phyloP scores from a whole-genome alignment of 305 asterid genomes.

The Fraxinus xanthoxyloides region DNA sequence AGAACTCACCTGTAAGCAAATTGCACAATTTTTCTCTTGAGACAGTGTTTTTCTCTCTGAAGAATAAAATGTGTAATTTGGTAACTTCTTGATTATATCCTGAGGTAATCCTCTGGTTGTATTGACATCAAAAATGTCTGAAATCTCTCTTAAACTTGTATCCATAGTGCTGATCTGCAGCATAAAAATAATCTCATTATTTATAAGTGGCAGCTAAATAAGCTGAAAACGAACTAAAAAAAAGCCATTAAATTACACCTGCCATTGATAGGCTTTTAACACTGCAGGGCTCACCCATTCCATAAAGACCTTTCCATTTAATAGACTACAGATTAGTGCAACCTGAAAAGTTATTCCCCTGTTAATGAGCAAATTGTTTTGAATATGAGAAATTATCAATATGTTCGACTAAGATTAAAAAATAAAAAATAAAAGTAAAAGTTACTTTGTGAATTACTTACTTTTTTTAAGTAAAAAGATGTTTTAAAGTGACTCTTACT shows the following conservation, averaged over 20 bases:
- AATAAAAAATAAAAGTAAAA: not conserved
- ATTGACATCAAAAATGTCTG: conserved; percentile 74
- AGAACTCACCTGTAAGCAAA: conserved; percentile 69
- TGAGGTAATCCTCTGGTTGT: conserved; percentile 50
- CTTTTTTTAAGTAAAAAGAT: not conserved
- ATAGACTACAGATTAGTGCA: conserved; percentile 74
- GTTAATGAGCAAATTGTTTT: not conserved
- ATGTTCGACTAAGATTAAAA: not conserved
- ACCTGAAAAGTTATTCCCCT: conserved; percentile 45
- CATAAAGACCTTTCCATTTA: conserved; percentile 88
- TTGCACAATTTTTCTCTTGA: conserved; percentile 53
- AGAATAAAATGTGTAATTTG: conserved; percentile 37
- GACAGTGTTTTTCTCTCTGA: conserved; percentile 14
- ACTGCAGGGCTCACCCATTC: conserved; percentile 97
- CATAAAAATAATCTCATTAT: not conserved
- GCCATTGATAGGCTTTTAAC: conserved; percentile 93
- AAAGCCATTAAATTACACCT: conserved; percentile 37
- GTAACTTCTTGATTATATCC: conserved; percentile 51
- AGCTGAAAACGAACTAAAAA: not conserved
- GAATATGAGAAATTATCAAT: not conserved
- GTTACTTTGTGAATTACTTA: not conserved
- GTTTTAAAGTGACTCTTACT: not conserved
- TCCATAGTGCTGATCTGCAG: conserved; percentile 69
- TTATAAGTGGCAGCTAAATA: not conserved
- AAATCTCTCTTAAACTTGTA: conserved; percentile 62